Evolutionary conservation across 225 moss, liverwort and hornwort genomes (phyloP), one percentile per base, ranked within the genome.

Genomic region (Marchantia paleacea): DNA sequence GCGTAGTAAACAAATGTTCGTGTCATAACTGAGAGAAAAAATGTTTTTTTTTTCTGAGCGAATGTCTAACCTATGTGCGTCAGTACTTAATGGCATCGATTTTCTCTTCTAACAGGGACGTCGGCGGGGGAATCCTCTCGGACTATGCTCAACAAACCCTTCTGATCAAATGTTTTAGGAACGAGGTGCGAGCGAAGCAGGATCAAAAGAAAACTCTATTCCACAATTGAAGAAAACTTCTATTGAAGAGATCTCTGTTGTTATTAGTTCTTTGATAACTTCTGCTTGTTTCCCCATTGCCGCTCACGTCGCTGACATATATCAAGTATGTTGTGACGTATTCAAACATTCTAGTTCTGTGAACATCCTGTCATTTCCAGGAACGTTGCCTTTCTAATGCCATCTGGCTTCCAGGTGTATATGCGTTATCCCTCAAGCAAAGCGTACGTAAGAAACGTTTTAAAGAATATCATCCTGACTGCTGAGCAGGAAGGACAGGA

Each of bases 381-480:
- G 39, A 39, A 39, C 39, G 39, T 39, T 39, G 39, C 25, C 8
- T 52, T 73, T 30, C 57, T 55, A 12, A 58, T 22, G 58, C 20
- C 4, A 54, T 29, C 50, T 4, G 16, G 39, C 26, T 69, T 87
- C 86, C 85, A 96, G 96, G 90, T 85, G 61, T 92, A 91, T 81
- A 78, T 91, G 75, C 86, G 50, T 55, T 95, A 89, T 81, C 93
- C 92, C 61, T 84, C 92, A 24, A 89, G 86, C 88, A 89, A 90
- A 86, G 57, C 87, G 29, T 95, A 90, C 82, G 52, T 90, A n/a
- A 89, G 90, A 86, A 84, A 87, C 64, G 85, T 84, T 51, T 83
- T 97, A 85, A 97, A 97, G 90, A 87, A 85, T 47, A 78, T 93
- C 55, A 97, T 97, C 26, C 48, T 95, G 83, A 92, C 92, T 49